These are phyloP conservation scores for Pestalotiopsis sp. DNA, from an alignment of 2,329 filamentous ascomycete genomes.

Conservation along the genomic window DNA sequence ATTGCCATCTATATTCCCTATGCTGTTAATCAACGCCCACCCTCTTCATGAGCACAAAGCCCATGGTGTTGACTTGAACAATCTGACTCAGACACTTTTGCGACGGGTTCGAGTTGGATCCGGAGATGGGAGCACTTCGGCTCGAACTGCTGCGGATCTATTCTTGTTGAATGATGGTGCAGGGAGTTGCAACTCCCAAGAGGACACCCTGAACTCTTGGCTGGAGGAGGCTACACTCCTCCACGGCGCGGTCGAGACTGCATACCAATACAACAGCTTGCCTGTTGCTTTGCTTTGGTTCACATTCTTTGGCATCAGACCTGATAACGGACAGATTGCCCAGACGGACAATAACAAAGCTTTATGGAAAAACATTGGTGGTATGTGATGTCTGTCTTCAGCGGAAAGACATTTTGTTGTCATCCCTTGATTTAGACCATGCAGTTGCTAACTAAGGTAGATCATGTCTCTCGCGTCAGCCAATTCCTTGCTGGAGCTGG, in stretches of 20 bases:
- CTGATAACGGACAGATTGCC: not conserved
- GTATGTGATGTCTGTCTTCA: not conserved
- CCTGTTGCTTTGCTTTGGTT: not conserved
- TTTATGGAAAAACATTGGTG: not conserved
- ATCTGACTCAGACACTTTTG: not conserved
- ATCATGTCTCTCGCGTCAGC: not conserved
- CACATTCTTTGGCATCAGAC: not conserved
- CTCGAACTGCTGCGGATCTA: not conserved
- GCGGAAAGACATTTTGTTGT: not conserved
- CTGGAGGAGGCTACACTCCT: not conserved
- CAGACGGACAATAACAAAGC: not conserved
- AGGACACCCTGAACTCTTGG: not conserved
- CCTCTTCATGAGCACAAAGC: not conserved
- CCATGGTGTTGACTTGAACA: not conserved
- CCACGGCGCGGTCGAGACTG: not conserved
- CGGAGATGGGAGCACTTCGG: not conserved
- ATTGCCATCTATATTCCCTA: not conserved
- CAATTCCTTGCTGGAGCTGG: not conserved
- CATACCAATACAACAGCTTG: not conserved
- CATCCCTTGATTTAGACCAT: not conserved
- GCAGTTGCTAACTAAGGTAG: not conserved
- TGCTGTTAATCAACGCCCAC: not conserved
- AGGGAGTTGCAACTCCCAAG: not conserved
- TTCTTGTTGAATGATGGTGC: not conserved
- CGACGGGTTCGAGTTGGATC: not conserved